Conservation (phyloP, 2,329 filamentous ascomycete species). For the Nemania abortiva region DNA sequence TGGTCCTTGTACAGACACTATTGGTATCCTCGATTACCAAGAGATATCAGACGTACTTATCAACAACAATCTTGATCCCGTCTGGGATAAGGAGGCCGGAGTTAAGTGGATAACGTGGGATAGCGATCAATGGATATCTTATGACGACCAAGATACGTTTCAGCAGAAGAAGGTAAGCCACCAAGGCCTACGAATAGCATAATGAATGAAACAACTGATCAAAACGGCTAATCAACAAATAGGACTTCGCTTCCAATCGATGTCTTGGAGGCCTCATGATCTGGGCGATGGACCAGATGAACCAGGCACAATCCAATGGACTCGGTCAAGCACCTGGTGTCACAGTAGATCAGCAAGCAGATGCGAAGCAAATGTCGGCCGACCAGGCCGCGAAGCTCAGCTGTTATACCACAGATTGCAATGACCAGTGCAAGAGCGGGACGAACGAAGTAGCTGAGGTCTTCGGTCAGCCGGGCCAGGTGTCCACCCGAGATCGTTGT, state of each 20-base stretch:
- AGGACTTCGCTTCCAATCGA: background rate
- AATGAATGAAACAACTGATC: slow-evolving; percentile 36
- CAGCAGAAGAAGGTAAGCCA: background rate
- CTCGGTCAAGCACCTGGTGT: background rate
- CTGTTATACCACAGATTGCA: slow-evolving; percentile 10
- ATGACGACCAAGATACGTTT: too few species aligned
- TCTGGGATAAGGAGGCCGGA: slow-evolving; percentile 35
- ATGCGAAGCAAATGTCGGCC: background rate
- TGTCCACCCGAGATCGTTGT: background rate
- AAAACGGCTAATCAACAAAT: slow-evolving; percentile 45
- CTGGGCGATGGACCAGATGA: slow-evolving; percentile 21
- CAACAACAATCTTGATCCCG: slow-evolving; percentile 36
- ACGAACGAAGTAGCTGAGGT: background rate
- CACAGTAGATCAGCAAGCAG: background rate
- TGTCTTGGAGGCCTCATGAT: slow-evolving; percentile 53
- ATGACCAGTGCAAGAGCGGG: background rate
- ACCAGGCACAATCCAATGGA: background rate
- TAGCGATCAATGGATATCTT: slow-evolving; percentile 27
- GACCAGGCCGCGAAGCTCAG: background rate
- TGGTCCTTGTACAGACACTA: slow-evolving; percentile 46
- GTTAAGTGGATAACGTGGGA: slow-evolving; percentile 49
- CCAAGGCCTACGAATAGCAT: background rate
- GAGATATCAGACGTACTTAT: slow-evolving; percentile 52
- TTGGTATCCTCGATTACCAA: slow-evolving; percentile 49
- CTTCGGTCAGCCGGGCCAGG: background rate